Evolutionary conservation across 371 early-diverging fungal genomes (phyloP).

Genomic region (Cokeromyces recurvatus): DNA sequence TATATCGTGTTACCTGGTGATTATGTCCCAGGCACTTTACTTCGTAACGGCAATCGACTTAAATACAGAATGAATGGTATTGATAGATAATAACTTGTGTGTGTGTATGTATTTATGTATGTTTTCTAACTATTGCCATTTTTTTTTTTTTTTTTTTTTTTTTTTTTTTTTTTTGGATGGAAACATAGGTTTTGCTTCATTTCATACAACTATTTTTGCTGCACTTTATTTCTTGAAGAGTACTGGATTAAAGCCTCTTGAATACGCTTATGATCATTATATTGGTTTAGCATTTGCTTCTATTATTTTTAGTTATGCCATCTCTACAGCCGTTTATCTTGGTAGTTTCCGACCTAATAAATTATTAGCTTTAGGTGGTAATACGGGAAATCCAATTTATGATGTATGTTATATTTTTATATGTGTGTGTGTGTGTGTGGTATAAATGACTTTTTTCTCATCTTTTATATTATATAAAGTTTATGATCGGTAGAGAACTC

Average conservation of each 20-base stretch:
- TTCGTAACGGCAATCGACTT: slow-evolving; percentile 64
- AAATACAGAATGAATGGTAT: slow-evolving; percentile 75
- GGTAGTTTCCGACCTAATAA: slow-evolving; percentile 64
- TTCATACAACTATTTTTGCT: slow-evolving; percentile 56
- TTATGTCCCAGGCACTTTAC: slow-evolving; percentile 57
- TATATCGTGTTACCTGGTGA: slow-evolving; percentile 68
- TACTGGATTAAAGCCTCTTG: slow-evolving; percentile 28
- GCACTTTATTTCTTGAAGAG: slow-evolving; percentile 25
- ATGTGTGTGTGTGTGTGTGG: no score
- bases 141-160: no score
- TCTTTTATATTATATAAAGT: slow-evolving; percentile 24
- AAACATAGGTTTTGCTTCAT: slow-evolving; percentile 38
- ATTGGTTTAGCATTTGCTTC: slow-evolving; percentile 68
- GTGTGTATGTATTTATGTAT: no score
- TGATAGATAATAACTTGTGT: no score
- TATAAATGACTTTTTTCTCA: no score
- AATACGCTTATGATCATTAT: slow-evolving; percentile 78
- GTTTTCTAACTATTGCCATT: no score
- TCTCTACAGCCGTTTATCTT: slow-evolving; percentile 70
- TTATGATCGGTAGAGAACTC: slow-evolving; percentile 79
- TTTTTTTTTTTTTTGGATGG: no score
- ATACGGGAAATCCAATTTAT: slow-evolving; percentile 81
- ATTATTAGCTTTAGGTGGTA: slow-evolving; percentile 84
- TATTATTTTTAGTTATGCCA: slow-evolving; percentile 58
- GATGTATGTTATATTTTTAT: slow-evolving; percentile 50